Conservation (phyloP, 208 protist species). For the Wallacemonas sp. region DNA sequence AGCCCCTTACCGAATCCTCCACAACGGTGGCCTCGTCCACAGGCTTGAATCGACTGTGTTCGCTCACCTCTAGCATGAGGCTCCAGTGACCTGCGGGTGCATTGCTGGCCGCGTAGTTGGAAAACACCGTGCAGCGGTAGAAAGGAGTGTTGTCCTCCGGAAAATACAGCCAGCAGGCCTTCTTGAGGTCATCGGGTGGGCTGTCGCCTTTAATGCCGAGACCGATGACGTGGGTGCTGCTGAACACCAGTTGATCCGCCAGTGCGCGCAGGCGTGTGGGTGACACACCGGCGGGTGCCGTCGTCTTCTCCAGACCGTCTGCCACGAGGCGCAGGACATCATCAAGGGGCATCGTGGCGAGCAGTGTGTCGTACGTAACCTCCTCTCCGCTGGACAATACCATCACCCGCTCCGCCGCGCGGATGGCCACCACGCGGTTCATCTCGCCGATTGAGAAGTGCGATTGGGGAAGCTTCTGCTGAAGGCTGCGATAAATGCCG, state of each 20-base stretch:
- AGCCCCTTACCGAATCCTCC: slow-evolving; percentile 50
- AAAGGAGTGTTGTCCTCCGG: slow-evolving; percentile 62
- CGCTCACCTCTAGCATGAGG: slow-evolving; percentile 71
- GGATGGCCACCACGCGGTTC: slow-evolving; percentile 33
- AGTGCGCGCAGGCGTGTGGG: slow-evolving; percentile 26
- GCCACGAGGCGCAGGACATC: slow-evolving; percentile 40
- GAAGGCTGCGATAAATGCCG: slow-evolving; percentile 52
- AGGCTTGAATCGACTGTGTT: slow-evolving; percentile 22
- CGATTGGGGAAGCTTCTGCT: slow-evolving; percentile 32
- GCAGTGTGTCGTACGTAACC: slow-evolving; percentile 46
- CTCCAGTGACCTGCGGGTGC: slow-evolving; percentile 64
- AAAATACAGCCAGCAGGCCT: slow-evolving; percentile 80
- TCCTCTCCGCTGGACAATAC: slow-evolving; percentile 31
- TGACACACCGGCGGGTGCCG: neutral
- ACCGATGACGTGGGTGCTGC: slow-evolving; percentile 68
- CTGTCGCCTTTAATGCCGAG: slow-evolving; percentile 53
- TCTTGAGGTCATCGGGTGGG: slow-evolving; percentile 38
- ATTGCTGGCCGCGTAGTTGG: slow-evolving; percentile 63
- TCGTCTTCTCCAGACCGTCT: slow-evolving; percentile 9
- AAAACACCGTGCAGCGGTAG: slow-evolving; percentile 78
- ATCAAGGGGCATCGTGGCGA: slow-evolving; percentile 56
- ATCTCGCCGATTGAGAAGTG: slow-evolving; percentile 23
- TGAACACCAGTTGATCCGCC: slow-evolving; percentile 38
- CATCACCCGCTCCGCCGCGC: slow-evolving; percentile 28
- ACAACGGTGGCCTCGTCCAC: slow-evolving; percentile 37